Evolutionary conservation across 164 flowering plant species (phyloP).

Genomic region (Vitis cinerea): DNA sequence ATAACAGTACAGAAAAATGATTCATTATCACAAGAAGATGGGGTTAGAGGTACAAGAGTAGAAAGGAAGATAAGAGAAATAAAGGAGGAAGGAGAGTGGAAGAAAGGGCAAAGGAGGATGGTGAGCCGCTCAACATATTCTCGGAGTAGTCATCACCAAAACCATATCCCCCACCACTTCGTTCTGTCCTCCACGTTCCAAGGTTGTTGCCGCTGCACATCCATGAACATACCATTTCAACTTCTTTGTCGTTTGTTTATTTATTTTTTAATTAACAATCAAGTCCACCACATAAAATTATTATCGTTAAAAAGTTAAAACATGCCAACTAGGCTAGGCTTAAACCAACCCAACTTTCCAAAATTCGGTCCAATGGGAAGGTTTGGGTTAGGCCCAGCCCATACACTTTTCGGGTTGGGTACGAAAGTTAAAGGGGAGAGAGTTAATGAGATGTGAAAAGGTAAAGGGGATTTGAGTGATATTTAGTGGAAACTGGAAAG

Average conservation of each 20-base stretch:
- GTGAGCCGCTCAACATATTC: conserved; percentile 15
- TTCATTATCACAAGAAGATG: background rate
- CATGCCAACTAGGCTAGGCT: background rate
- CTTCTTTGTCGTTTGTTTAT: too few relatives aligned
- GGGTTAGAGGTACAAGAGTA: conserved; percentile 1
- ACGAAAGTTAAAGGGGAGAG: too few relatives aligned
- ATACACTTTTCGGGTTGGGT: background rate
- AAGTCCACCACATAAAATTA: too few relatives aligned
- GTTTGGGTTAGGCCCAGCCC: background rate
- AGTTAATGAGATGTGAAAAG: background rate
- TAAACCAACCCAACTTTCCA: too few relatives aligned
- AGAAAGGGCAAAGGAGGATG: background rate
- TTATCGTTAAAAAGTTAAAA: too few relatives aligned
- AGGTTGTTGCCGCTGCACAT: conserved; percentile 42
- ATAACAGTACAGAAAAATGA: background rate
- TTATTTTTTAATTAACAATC: too few relatives aligned
- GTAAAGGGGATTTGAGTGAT: background rate
- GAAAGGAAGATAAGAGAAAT: conserved; percentile 1
- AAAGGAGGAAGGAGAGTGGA: background rate
- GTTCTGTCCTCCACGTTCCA: conserved; percentile 45
- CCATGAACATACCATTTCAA: too few relatives aligned
- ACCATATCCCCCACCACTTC: conserved; percentile 9
- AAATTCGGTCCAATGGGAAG: too few relatives aligned
- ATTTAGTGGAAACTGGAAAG: background rate
- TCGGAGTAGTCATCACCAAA: conserved; percentile 25